Percentiles rank a stretch among this genome's conserved stretches.
phyloP scores from a whole-genome alignment of 805 yeast genomes.

The Lipomyces mesembrius region DNA sequence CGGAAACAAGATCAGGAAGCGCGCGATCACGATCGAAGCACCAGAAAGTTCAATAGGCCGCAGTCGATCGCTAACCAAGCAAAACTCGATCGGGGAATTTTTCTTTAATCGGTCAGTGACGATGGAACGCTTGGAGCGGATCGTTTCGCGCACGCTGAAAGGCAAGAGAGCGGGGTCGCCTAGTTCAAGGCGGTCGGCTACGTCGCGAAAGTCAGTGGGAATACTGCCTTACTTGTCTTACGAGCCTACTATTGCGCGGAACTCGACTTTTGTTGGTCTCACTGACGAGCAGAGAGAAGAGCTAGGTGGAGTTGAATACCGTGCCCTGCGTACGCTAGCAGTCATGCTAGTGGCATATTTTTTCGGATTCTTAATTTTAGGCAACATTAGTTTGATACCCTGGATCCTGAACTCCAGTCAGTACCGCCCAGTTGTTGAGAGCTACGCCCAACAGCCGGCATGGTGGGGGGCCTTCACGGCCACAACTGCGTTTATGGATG shows the following conservation, averaged over 20 bases:
- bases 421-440: slow-evolving; percentile 54
- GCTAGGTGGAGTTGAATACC: slow-evolving; percentile 95
- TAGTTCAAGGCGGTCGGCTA: slow-evolving; percentile 18
- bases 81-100: slow-evolving; percentile 15
- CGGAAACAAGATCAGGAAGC: slow-evolving; percentile 43
- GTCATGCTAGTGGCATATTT: slow-evolving; percentile 69
- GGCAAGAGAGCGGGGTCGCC: slow-evolving; percentile 27
- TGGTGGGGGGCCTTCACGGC: slow-evolving; percentile 96
- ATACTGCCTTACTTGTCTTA: slow-evolving; percentile 75
- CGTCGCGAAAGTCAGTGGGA: slow-evolving; percentile 49
- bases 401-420: slow-evolving; percentile 57
- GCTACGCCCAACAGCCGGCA: slow-evolving; percentile 68
- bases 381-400: slow-evolving; percentile 53
- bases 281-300: slow-evolving; percentile 88
- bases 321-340: slow-evolving; percentile 79
- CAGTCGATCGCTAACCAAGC: background rate
- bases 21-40: slow-evolving; percentile 57
- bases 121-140: slow-evolving; percentile 28
- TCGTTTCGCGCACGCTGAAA: slow-evolving; percentile 28
- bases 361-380: slow-evolving; percentile 71
- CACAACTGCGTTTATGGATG: slow-evolving; percentile 78
- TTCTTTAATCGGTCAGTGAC: slow-evolving; percentile 23
- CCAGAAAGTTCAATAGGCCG: slow-evolving; percentile 16
- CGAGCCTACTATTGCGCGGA: slow-evolving; percentile 90
- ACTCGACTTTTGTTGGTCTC: slow-evolving; percentile 84